A percentile compares a stretch with the other conserved stretches of the same genome.
Conservation (phyloP, 768 basidiomycete species). For the Collybia mongolica region DNA sequence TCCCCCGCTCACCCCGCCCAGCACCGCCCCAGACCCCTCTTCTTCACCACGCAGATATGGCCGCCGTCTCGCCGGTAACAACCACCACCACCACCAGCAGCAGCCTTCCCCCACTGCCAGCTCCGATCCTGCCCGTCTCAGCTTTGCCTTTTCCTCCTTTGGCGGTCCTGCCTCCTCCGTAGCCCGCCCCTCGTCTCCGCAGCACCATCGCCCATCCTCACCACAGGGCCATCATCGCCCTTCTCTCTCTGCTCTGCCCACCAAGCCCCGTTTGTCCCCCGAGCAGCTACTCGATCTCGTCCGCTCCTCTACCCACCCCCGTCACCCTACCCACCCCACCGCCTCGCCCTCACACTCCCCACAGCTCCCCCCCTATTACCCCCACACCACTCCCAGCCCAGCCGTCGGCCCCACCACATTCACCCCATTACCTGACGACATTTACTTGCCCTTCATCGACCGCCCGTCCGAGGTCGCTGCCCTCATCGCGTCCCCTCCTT, state of each 20-base stretch:
- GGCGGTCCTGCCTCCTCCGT: slow-evolving; percentile 24
- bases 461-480: slow-evolving; percentile 72
- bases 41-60: slow-evolving; percentile 18
- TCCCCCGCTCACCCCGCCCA: slow-evolving; percentile 22
- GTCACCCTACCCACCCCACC: slow-evolving; percentile 15
- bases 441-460: slow-evolving; percentile 85
- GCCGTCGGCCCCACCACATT: slow-evolving; percentile 62
- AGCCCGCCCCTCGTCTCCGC: slow-evolving; percentile 37
- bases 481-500: slow-evolving; percentile 64
- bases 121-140: slow-evolving; percentile 25
- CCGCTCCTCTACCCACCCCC: slow-evolving; percentile 51
- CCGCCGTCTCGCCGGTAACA: slow-evolving; percentile 9
- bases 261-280: slow-evolving; percentile 54
- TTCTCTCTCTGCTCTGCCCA: slow-evolving; percentile 28
- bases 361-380: slow-evolving; percentile 18
- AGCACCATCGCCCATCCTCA: slow-evolving; percentile 50
- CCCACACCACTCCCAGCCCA: slow-evolving; percentile 28
- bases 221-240: slow-evolving; percentile 37
- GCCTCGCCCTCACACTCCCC: slow-evolving; percentile 15
- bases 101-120: slow-evolving; percentile 21
- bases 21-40: slow-evolving; percentile 21
- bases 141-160: slow-evolving; percentile 70
- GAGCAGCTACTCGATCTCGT: slow-evolving; percentile 79
- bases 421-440: slow-evolving; percentile 71
- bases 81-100: too few relatives aligned